phyloP scores from a whole-genome alignment of 2,329 filamentous ascomycete species.

The Rachicladosporium sp. region DNA sequence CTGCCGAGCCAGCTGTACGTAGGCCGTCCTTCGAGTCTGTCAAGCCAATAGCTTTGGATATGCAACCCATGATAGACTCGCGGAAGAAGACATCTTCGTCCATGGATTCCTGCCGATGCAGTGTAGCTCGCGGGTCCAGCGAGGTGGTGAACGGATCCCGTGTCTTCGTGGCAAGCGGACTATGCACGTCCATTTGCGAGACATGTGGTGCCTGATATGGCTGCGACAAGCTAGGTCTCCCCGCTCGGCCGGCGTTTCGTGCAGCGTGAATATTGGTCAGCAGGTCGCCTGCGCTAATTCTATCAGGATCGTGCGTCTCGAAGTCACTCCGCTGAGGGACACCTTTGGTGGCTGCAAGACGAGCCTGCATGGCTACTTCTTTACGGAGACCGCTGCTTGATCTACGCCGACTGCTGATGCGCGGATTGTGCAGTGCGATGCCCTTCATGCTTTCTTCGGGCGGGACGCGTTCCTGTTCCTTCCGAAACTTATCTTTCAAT shows the following conservation, averaged over 20 bases:
- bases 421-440: conserved; percentile 84
- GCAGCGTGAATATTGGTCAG: conserved; percentile 65
- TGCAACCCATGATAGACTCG: conserved; percentile 82
- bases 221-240: conserved; percentile 35
- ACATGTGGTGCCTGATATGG: conserved; percentile 31
- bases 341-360: conserved; percentile 26
- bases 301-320: conserved; percentile 10
- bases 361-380: conserved; percentile 63
- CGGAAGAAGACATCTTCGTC: conserved; percentile 85
- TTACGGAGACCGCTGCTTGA: conserved; percentile 66
- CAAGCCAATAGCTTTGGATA: conserved; percentile 86
- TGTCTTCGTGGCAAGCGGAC: conserved; percentile 33
- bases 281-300: conserved; percentile 51
- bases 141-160: conserved; percentile 29
- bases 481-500: conserved; percentile 77
- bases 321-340: conserved; percentile 9
- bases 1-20: conserved; percentile 60
- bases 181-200: conserved; percentile 11
- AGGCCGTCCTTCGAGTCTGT: conserved; percentile 54
- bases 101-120: conserved; percentile 65
- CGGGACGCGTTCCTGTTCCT: conserved; percentile 68
- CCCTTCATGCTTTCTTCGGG: conserved; percentile 78
- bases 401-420: conserved; percentile 48
- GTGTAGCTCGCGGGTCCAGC: conserved; percentile 24
- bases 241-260: conserved; percentile 43